These are phyloP conservation scores for Spergularia bocconei DNA, from an alignment of 148 eudicot species.

Conservation along the genomic window DNA sequence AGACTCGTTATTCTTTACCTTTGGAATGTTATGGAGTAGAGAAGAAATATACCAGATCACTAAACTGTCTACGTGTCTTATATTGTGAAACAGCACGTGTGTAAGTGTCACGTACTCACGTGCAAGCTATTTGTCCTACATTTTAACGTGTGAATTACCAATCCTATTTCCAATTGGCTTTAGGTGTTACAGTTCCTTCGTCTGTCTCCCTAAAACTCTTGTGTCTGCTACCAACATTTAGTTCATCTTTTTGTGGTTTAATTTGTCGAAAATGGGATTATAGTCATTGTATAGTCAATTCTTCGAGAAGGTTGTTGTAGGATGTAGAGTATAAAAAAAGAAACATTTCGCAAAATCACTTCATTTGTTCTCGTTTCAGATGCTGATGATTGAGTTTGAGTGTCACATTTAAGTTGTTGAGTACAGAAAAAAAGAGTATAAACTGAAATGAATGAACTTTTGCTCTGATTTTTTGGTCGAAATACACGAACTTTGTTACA, in stretches of 20 bases:
- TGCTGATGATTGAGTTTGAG: neutral
- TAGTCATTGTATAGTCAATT: no score
- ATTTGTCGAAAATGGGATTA: no score
- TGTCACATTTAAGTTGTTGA: neutral
- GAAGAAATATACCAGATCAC: no score
- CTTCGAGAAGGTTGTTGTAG: no score
- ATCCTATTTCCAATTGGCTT: neutral
- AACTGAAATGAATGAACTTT: neutral
- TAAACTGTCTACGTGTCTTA: no score
- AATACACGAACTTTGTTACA: no score
- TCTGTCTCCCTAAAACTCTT: neutral
- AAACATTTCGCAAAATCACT: neutral
- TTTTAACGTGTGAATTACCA: no score
- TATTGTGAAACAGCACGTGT: no score
- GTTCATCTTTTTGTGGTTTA: neutral
- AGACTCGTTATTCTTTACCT: no score
- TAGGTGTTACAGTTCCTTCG: neutral
- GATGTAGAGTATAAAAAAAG: neutral
- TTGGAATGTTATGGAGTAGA: no score
- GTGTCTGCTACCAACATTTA: neutral
- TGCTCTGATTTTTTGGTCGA: no score
- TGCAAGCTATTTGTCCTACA: neutral
- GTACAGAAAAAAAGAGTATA: neutral
- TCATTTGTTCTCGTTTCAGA: neutral
- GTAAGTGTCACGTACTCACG: neutral